These are phyloP conservation scores for Fomitiporia mediterranea DNA, from an alignment of 1,284 basidiomycete genomes.

Conservation along the genomic window DNA sequence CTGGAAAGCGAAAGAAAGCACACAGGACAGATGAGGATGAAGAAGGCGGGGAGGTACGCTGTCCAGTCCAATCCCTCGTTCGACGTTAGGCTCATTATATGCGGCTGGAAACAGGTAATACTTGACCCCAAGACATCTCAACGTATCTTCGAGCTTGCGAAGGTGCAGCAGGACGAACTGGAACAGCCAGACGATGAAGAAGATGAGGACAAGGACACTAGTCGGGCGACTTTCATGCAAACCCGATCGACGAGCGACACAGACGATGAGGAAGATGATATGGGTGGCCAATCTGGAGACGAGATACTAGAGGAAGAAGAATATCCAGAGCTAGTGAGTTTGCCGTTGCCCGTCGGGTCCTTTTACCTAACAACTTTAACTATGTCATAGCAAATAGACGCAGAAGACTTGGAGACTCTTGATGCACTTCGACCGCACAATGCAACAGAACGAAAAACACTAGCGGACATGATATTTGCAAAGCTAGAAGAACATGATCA, in stretches of 20 bases:
- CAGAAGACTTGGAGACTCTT: constrained; percentile 78
- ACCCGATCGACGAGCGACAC: constrained; percentile 23
- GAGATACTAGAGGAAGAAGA: constrained; percentile 38
- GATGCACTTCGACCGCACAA: constrained; percentile 75
- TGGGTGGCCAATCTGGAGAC: constrained; percentile 28
- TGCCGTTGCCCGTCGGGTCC: not conserved
- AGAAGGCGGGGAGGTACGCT: constrained; percentile 50
- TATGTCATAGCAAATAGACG: constrained; percentile 75
- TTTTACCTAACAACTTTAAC: constrained; percentile 2
- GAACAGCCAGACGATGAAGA: constrained; percentile 48
- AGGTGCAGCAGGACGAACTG: constrained; percentile 91
- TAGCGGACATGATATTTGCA: constrained; percentile 95
- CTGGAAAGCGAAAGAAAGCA: constrained; percentile 67
- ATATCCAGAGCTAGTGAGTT: constrained; percentile 44
- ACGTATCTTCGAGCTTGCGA: constrained; percentile 89
- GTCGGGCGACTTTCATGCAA: constrained; percentile 8
- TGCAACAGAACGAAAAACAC: constrained; percentile 70
- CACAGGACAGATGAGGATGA: constrained; percentile 45
- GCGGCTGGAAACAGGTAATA: constrained; percentile 46
- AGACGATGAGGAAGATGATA: constrained; percentile 32
- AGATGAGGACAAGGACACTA: constrained; percentile 38
- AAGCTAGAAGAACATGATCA: constrained; percentile 70
- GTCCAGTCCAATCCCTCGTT: not conserved
- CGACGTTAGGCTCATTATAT: not conserved
- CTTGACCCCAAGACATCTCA: constrained; percentile 84